phyloP scores from a whole-genome alignment of 345 rosid genomes.

The Brassica juncea region DNA sequence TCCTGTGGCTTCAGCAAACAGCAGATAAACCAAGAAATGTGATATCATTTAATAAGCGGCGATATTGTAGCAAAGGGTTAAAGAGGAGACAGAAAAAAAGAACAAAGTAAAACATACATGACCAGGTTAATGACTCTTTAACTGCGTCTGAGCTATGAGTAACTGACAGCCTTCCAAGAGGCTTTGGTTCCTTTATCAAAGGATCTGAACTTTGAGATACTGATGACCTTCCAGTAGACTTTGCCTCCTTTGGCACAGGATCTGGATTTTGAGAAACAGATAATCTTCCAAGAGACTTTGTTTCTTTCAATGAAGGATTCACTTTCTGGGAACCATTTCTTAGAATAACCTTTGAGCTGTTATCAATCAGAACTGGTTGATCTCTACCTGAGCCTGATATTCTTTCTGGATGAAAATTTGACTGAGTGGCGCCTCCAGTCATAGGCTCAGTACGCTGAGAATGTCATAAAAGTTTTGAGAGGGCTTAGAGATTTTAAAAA shows the following conservation, averaged over 20 bases:
- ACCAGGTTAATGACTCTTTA: conserved; percentile 59
- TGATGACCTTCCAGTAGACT: conserved; percentile 50
- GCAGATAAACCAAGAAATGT: conserved; percentile 42
- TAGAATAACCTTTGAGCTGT: conserved; percentile 50
- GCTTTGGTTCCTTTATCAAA: conserved; percentile 68
- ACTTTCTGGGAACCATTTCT: conserved; percentile 56
- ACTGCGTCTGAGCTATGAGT: conserved; percentile 68
- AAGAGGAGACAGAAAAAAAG: conserved; percentile 16
- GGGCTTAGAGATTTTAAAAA: conserved; percentile 15
- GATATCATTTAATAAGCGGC: conserved; percentile 12
- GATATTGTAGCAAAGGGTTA: conserved; percentile 1
- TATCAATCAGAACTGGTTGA: conserved; percentile 57
- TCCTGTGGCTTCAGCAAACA: conserved; percentile 77
- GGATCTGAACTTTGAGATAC: conserved; percentile 56
- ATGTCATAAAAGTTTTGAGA: conserved; percentile 23
- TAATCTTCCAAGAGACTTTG: conserved; percentile 74
- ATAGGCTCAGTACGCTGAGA: conserved; percentile 76
- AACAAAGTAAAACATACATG: conserved; percentile 57
- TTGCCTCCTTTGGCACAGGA: conserved; percentile 31
- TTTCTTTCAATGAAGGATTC: conserved; percentile 68
- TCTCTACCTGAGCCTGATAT: conserved; percentile 57
- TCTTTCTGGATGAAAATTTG: conserved; percentile 60
- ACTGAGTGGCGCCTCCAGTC: conserved; percentile 46
- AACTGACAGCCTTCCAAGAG: conserved; percentile 71
- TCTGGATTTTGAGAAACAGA: conserved; percentile 71